Percentiles rank a stretch among this genome's conserved stretches.
These are phyloP conservation scores for Suhomyces chickasaworum DNA, from an alignment of 1,139 yeast genomes.

Conservation along the genomic window DNA sequence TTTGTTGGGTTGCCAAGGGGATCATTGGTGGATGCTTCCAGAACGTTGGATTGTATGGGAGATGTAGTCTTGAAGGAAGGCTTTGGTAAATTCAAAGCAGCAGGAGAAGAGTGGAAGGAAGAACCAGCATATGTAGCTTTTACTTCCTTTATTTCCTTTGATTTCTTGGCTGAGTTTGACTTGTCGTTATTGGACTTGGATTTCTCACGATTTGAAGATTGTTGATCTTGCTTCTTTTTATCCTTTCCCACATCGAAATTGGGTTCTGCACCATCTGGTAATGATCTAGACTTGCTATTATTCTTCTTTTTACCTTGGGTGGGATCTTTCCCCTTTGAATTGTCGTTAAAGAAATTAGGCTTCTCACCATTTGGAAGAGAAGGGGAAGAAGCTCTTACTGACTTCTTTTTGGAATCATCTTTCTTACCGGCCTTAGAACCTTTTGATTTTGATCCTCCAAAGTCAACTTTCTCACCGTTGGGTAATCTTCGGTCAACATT, in stretches of 20 bases:
- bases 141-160: constrained; percentile 13
- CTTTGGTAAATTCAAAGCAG: constrained; percentile 57
- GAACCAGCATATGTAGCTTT: constrained; percentile 57
- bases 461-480: constrained; percentile 45
- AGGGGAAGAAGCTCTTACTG: constrained; percentile 16
- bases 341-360: constrained; percentile 31
- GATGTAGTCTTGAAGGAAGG: constrained; percentile 49
- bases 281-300: constrained; percentile 22
- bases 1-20: constrained; percentile 7
- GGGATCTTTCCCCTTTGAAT: constrained; percentile 15
- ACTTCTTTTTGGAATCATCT: constrained; percentile 19
- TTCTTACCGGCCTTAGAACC: constrained; percentile 15
- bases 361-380: constrained; percentile 38
- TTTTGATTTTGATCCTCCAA: constrained; percentile 29
- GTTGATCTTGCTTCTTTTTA: constrained; percentile 16
- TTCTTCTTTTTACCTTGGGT: constrained; percentile 7
- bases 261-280: constrained; percentile 46
- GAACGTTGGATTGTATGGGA: constrained; percentile 23
- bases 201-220: constrained; percentile 37
- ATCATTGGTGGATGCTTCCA: constrained; percentile 5
- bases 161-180: constrained; percentile 14
- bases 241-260: constrained; percentile 26
- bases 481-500: constrained; percentile 37
- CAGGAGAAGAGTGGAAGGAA: constrained; percentile 59
- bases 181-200: constrained; percentile 29